These are phyloP conservation scores for Prunus fruticosa DNA, from an alignment of 306 rosid species.

Conservation along the genomic window DNA sequence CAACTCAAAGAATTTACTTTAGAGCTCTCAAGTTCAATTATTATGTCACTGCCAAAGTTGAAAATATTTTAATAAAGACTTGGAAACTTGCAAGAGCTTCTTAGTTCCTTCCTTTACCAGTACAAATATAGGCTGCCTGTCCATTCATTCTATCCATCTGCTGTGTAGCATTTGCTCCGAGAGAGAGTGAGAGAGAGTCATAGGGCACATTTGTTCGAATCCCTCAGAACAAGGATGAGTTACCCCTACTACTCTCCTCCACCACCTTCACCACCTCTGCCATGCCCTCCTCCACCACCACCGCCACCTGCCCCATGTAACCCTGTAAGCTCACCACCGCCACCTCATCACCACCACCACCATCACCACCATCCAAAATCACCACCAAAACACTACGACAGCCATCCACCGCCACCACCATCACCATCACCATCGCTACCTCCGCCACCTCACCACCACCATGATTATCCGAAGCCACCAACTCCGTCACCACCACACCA, in stretches of 20 bases:
- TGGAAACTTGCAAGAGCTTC: background rate
- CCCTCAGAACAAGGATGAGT: slow-evolving; percentile 3
- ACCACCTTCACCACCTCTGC: slow-evolving; percentile 27
- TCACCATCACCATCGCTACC: slow-evolving; percentile 5
- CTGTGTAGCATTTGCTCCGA: background rate
- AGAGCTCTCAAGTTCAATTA: background rate
- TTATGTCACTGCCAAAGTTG: background rate
- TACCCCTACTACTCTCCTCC: slow-evolving; percentile 47
- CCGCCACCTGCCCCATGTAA: slow-evolving; percentile 12
- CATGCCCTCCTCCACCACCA: slow-evolving; percentile 13
- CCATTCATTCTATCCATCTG: slow-evolving; percentile 1
- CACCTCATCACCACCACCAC: slow-evolving; percentile 21
- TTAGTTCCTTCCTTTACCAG: no score
- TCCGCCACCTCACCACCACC: background rate
- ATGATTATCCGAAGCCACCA: slow-evolving; percentile 16
- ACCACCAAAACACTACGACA: slow-evolving; percentile 8
- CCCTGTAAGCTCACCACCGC: slow-evolving; percentile 20
- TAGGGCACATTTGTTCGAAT: background rate
- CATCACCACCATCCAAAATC: slow-evolving; percentile 26
- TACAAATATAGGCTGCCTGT: slow-evolving; percentile 27
- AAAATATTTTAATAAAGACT: no score
- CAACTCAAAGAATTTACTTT: background rate
- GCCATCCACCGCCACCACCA: slow-evolving; percentile 22
- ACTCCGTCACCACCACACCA: background rate
- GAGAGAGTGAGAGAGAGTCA: background rate